Evolutionary conservation across 2,329 filamentous ascomycete species (phyloP), one percentile per base, ranked within the genome.

Genomic region (Diplodia corticola): DNA sequence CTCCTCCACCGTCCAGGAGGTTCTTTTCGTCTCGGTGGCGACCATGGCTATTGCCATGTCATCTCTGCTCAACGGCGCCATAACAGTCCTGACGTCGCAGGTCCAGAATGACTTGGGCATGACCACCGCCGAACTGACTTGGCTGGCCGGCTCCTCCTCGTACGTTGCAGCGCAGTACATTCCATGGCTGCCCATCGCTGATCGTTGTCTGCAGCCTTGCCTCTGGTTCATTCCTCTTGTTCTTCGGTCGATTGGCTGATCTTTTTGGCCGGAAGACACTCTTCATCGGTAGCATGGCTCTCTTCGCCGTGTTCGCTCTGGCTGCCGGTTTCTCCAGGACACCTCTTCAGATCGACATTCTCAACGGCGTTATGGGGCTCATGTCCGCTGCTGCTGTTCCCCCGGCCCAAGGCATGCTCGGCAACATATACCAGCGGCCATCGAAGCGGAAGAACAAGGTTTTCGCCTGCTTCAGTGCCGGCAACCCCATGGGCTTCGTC

Each of bases 31-130:
- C 17, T 73, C 88, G 20, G 88, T 87, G 46, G 86, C 87, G 10
- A 91, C 88, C 1, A 86, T 90, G 79, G 87, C 88, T 1, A 88
- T 89, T 51, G 87, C 85, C 3, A 87, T 88, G 71, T 83, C 82
- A 10, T 83, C 84, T 4, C 87, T 91, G 70, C 78, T 88, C 30
- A 80, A 80, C 7, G 88, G 88, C 13, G 80, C 83, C 4, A 82
- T 86, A 4, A 83, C 87, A 2, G 88, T 89, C 67, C 86, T 89
- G 67, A 87, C 86, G 1, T 85, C 85, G 0, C 85, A 85, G 60
- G 87, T 89, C 55, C 86, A 84, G 1, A 73, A 76, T 15, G 85
- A 89, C 68, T 74, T 90, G 64, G 72, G 80, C 53, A 90, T 91
- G 88, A 85, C 83, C 2, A 86, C 85, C 54, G 85, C 87, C 1